Evolutionary conservation across 2,329 filamentous ascomycete species (phyloP).

Genomic region (Stagonosporopsis chrysanthemi): DNA sequence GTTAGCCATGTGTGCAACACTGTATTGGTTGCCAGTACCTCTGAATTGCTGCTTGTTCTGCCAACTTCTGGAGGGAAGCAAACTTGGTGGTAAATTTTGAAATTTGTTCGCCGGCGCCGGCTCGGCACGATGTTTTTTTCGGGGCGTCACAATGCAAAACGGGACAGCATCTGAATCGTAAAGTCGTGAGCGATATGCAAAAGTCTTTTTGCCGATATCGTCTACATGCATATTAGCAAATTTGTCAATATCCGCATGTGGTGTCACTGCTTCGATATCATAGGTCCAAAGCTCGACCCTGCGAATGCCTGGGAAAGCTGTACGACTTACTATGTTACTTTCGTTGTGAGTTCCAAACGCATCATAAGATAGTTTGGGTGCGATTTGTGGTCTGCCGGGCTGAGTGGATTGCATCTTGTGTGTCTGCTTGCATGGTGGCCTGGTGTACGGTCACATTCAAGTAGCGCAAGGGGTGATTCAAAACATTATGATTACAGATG

Average conservation of each 20-base stretch:
- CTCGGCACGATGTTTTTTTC: constrained; percentile 20
- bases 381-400: not conserved
- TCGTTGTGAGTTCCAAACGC: not conserved
- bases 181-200: constrained; percentile 11
- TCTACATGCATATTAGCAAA: constrained; percentile 16
- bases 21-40: constrained; percentile 15
- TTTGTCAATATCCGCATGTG: not conserved
- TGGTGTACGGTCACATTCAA: not conserved
- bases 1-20: constrained; percentile 16
- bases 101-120: constrained; percentile 19
- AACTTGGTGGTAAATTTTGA: constrained; percentile 6
- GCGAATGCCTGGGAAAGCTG: not conserved
- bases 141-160: constrained; percentile 10
- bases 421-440: not conserved
- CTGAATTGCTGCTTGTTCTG: constrained; percentile 5
- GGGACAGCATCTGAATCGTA: constrained; percentile 16
- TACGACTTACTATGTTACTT: not conserved
- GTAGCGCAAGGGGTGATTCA: not conserved
- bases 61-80: constrained; percentile 13
- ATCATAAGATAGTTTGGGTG: not conserved
- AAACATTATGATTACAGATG: not conserved
- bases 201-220: constrained; percentile 10
- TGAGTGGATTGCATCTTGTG: not conserved
- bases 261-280: not conserved
- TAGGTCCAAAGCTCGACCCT: not conserved